Evolutionary conservation across 2,329 filamentous ascomycete species (phyloP), one percentile per base, ranked within the genome.

Genomic region (Aspergillus cejpii): DNA sequence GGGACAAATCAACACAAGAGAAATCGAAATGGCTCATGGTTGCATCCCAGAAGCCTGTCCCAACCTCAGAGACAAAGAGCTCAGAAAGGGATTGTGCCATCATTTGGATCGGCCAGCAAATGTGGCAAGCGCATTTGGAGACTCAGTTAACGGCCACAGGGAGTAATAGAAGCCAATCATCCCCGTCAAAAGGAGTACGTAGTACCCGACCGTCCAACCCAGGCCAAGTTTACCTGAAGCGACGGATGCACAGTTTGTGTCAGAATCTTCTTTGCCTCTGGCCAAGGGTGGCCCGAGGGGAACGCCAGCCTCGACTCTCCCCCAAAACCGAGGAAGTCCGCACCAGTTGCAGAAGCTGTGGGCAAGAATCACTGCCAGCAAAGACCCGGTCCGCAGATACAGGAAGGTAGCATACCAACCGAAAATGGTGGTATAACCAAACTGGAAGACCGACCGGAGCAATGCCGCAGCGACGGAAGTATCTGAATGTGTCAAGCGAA

Each of bases 271-370:
- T 43, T 73, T 73, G 41, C 70, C 70, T 39, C 67, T 61, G 10
- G 53, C 44, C 31, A 63, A 27, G 6, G 58, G 57, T 8, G 61
- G 53, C 11, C 66, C 63, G 11, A 70, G 65, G 12, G 66, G 64
- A 21, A 70, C 62, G 3, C 62, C 65, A 3, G 68, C 78, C 56
- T 83, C 78, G 3, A 96, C 79, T 6, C 78, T 73, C 1, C 92
- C 91, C 82, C 86, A 94, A 47, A 97, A 69, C 5, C 89, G 78
- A 17, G 92, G 92, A 39, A 97, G 71, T 6, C 92, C 92, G 77
- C 90, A 86, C 72, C 79, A 85, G 63, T 98, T 98, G 71, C 92
- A 98, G 62, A 97, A 92, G 7, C 80, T 77, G 61, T 98, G 92
- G 4, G 87, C 83, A 15, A 83, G 61, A 42, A 91, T 82, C 24